Percentiles rank a stretch among this genome's conserved stretches.
phyloP scores from a whole-genome alignment of 2,329 filamentous ascomycete genomes.

The Talaromyces piceae region DNA sequence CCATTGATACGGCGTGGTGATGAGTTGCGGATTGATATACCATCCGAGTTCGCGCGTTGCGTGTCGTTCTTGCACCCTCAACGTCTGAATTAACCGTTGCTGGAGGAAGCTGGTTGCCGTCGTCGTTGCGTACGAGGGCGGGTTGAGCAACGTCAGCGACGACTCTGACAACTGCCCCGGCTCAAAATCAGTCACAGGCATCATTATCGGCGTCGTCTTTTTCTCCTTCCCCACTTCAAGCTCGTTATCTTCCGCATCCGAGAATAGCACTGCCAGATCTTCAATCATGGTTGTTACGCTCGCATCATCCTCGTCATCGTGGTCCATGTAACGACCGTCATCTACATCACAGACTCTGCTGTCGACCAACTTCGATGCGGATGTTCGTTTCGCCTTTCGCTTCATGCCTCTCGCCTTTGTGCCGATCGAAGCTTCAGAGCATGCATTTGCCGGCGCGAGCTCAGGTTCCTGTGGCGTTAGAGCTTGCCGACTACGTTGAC shows the following conservation, averaged over 20 bases:
- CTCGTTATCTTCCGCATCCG: conserved; percentile 20
- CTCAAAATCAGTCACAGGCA: conserved; percentile 51
- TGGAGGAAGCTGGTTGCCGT: conserved; percentile 56
- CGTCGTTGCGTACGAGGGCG: conserved; percentile 58
- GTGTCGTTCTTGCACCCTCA: conserved; percentile 56
- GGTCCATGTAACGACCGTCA: conserved; percentile 12
- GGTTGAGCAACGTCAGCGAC: conserved; percentile 56
- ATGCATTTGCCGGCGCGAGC: too few relatives aligned
- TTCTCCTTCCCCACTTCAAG: background rate
- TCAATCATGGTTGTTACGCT: conserved; percentile 46
- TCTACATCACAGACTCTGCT: conserved; percentile 13
- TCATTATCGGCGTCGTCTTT: conserved; percentile 1
- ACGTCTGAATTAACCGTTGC: conserved; percentile 56
- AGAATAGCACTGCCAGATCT: conserved; percentile 38
- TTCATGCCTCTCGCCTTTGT: conserved; percentile 2
- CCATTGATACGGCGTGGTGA: conserved; percentile 81
- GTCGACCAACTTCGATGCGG: background rate
- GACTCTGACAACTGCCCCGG: conserved; percentile 59
- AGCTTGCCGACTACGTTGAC: conserved; percentile 34
- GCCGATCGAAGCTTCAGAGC: background rate
- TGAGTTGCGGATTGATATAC: conserved; percentile 63
- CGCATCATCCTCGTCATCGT: conserved; percentile 22
- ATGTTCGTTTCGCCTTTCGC: background rate
- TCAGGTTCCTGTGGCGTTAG: background rate
- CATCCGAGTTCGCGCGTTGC: conserved; percentile 66